Conservation (phyloP, 345 rosid species). For the Melaleuca quinquenervia region DNA sequence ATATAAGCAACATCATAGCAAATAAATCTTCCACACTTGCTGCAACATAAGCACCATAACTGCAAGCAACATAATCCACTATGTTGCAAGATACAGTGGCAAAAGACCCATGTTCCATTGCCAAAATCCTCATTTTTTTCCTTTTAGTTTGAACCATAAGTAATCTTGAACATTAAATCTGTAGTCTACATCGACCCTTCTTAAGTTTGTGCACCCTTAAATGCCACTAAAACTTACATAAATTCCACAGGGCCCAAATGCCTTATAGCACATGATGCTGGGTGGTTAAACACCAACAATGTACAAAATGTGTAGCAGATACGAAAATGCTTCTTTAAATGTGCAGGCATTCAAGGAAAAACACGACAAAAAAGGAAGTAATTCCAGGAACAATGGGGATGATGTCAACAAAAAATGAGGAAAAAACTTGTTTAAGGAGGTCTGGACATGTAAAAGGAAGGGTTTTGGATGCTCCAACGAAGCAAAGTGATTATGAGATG, state of each 20-base stretch:
- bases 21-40: neutral
- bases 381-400: neutral
- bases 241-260: neutral
- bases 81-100: neutral
- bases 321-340: neutral
- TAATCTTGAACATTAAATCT: neutral
- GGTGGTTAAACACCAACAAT: neutral
- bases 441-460: neutral
- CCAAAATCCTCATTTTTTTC: neutral
- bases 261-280: neutral
- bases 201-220: neutral
- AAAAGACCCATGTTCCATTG: neutral
- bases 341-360: neutral
- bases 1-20: neutral
- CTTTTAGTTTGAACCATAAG: neutral
- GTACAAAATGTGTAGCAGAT: neutral
- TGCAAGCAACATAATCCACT: neutral
- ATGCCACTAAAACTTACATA: neutral
- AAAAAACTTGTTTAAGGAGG: neutral
- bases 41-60: neutral
- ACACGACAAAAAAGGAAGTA: neutral
- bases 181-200: neutral
- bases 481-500: neutral
- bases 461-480: neutral
- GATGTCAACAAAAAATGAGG: neutral